Base-by-base conservation (phyloP, 2,329 filamentous ascomycete genomes). In the Plenodomus lindquistii region DNA sequence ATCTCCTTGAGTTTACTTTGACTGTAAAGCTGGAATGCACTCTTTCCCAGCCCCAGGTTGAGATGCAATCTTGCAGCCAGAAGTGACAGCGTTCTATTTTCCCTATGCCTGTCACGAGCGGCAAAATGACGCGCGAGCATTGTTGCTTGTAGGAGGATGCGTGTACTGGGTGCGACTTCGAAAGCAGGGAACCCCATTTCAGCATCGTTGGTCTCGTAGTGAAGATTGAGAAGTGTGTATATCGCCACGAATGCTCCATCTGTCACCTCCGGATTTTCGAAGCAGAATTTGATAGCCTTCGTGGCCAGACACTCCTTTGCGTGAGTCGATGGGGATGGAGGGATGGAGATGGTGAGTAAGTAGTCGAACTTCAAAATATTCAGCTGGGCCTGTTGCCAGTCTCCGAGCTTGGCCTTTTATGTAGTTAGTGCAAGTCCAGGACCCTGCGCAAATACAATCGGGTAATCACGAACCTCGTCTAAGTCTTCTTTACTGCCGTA, bases 1-100 rank as follows among this genome's bases (percentile, higher is more conserved):
- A 72, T 69, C 38, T 71, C 67, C 44, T 72, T 72, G 24, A 65
- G 59, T 31, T 60, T 62, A 2, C 57, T 58, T 29, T 62, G 45
- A 15, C 43, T 46, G 43, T 63, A 71, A 16, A 67, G 52, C 10
- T 62, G 53, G 39, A 69, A 68, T 15, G 67, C 67, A 27, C 61
- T 50, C 19, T 58, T 65, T 17, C 61, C 64, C 1, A 71, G 51
- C 11, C 69, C 69, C 13, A 69, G 56, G 16, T 62, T 59, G 10
- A 69, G 46, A 44, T 71, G 67, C 5, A 71, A 20, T 13, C 66
- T 65, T 20, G 65, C 59, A 8, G 68, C 64, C n/a, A 71, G 53
- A n/a, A 72, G 44, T 36, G 60, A 45, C n/a, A 70, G 34, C 2
- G 54, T 46, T 16, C 66, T 59, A 44, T 68, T 55, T 19, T 67